Evolutionary conservation across 305 asterid genomes (phyloP).

Genomic region (Fraxinus velutina): DNA sequence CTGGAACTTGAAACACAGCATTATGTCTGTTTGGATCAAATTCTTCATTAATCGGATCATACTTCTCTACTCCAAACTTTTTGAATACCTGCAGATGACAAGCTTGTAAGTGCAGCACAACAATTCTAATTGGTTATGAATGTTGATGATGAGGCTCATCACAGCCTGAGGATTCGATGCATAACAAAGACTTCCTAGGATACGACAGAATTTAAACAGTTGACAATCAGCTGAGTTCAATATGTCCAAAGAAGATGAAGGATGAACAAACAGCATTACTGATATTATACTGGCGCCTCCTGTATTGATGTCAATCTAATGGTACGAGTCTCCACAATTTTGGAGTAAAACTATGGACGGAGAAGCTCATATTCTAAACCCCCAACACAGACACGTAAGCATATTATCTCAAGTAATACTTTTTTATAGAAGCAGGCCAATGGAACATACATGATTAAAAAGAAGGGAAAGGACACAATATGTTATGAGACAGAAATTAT

Average conservation of each 20-base stretch:
- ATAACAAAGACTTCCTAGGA: neutral
- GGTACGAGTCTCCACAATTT: neutral
- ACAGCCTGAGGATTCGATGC: neutral
- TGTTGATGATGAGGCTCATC: neutral
- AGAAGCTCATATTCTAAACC: neutral
- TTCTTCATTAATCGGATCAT: conserved; percentile 44
- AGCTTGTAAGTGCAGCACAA: neutral
- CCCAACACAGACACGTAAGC: neutral
- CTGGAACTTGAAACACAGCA: conserved; percentile 54
- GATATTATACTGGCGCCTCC: neutral
- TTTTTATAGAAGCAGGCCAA: neutral
- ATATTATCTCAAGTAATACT: neutral
- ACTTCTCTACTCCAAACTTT: conserved; percentile 46
- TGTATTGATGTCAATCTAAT: neutral
- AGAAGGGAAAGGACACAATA: neutral
- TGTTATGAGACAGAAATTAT: conserved; percentile 1
- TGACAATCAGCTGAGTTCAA: neutral
- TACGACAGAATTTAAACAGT: neutral
- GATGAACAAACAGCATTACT: neutral
- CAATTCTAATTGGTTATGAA: neutral
- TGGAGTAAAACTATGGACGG: neutral
- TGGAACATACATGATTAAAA: neutral
- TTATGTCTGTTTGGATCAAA: conserved; percentile 56
- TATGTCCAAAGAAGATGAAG: conserved; percentile 1
- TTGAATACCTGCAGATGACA: conserved; percentile 36